Conservation (phyloP, 176 grass and related monocot species). For the Avena atlantica region DNA sequence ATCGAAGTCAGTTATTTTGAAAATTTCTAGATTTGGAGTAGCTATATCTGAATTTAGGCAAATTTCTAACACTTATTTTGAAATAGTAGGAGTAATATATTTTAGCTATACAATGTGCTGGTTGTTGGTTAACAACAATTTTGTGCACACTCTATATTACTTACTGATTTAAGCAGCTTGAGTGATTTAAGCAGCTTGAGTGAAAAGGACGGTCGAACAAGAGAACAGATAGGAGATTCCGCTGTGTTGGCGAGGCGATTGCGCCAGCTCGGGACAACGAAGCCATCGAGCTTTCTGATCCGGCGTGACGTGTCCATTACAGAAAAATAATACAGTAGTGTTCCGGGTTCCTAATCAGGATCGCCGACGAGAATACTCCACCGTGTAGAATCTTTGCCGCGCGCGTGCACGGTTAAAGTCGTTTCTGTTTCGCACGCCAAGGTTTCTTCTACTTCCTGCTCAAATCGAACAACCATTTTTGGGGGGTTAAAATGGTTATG, state of each 20-base stretch:
- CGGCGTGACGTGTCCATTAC: neutral
- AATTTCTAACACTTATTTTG: too few species aligned
- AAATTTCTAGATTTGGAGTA: too few species aligned
- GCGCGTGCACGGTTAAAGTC: constrained; percentile 18
- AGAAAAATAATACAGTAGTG: neutral
- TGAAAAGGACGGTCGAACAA: neutral
- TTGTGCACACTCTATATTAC: too few species aligned
- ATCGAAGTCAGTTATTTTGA: too few species aligned
- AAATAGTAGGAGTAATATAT: too few species aligned
- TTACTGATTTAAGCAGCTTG: neutral
- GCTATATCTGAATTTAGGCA: too few species aligned
- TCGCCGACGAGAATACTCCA: neutral
- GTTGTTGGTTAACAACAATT: too few species aligned
- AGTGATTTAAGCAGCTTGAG: neutral
- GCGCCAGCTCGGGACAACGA: constrained; percentile 37
- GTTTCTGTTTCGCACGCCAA: constrained; percentile 21
- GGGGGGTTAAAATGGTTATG: neutral
- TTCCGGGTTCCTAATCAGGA: neutral
- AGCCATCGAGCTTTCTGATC: neutral
- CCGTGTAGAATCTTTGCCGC: constrained; percentile 8
- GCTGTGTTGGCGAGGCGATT: neutral
- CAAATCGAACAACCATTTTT: constrained; percentile 28
- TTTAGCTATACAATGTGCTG: too few species aligned
- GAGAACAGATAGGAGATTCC: constrained; percentile 5
- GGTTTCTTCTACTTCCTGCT: constrained; percentile 23